Evolutionary conservation across 169 alveolate species (phyloP).

Genomic region (Cryptosporidium baileyi): DNA sequence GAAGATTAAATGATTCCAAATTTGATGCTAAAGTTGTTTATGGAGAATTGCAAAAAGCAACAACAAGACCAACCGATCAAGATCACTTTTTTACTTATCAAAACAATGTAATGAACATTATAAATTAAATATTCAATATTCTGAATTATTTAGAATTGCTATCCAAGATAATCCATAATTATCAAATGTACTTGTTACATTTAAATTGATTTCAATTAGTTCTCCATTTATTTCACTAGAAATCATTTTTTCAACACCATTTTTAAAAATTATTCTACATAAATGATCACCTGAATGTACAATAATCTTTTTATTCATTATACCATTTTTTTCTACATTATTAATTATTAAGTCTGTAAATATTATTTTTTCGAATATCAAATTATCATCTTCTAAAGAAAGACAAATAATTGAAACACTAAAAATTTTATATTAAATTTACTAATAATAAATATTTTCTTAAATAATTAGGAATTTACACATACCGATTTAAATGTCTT

Average conservation of each 20-base stretch:
- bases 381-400: background rate
- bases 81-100: conserved; percentile 59
- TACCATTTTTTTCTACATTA: conserved; percentile 22
- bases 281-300: background rate
- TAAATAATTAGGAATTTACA: background rate
- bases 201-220: conserved; percentile 22
- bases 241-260: background rate
- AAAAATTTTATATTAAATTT: background rate
- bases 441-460: background rate
- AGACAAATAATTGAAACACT: conserved; percentile 37
- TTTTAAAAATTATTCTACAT: conserved; percentile 2
- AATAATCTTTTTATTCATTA: background rate
- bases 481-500: conserved; percentile 65
- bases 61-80: conserved; percentile 64
- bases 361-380: background rate
- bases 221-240: conserved; percentile 35
- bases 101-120: conserved; percentile 39
- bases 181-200: background rate
- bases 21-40: conserved; percentile 56
- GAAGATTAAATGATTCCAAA: conserved; percentile 61
- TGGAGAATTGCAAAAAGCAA: conserved; percentile 65
- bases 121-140: background rate
- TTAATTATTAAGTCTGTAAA: conserved; percentile 8
- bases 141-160: conserved; percentile 30
- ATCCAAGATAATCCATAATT: conserved; percentile 31